Conservation (phyloP, 2,329 filamentous ascomycete genomes). For the Sclerotinia borealis region DNA sequence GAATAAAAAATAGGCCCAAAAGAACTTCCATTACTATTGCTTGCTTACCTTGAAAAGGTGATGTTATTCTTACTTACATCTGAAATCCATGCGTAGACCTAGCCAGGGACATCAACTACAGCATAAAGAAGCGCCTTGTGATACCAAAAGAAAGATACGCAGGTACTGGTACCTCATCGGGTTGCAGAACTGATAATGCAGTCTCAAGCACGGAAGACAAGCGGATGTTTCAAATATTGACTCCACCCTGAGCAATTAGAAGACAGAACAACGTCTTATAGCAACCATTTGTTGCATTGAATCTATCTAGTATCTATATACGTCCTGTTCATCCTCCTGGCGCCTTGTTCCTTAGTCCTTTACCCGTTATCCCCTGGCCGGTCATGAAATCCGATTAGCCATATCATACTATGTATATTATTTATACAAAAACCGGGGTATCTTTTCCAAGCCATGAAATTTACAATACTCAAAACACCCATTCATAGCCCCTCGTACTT, state of each 20-base stretch:
- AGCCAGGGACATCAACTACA: no score
- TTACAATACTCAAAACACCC: not conserved
- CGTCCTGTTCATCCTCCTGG: not conserved
- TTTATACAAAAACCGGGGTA: conserved; percentile 7
- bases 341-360: not conserved
- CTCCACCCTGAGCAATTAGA: no score
- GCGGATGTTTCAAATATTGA: not conserved
- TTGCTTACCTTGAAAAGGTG: no score
- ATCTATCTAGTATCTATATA: not conserved
- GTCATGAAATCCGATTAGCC: not conserved
- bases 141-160: no score
- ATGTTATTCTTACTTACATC: no score
- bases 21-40: no score
- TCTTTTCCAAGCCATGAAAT: not conserved
- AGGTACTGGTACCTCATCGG: no score
- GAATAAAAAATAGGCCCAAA: no score
- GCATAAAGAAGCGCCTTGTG: no score
- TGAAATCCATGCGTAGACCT: no score
- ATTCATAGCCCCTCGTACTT: not conserved
- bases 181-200: no score
- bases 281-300: not conserved
- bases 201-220: not conserved
- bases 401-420: not conserved
- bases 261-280: not conserved
- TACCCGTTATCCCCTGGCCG: not conserved